phyloP scores from a whole-genome alignment of 2,329 filamentous ascomycete genomes.

The Canariomyces notabilis region DNA sequence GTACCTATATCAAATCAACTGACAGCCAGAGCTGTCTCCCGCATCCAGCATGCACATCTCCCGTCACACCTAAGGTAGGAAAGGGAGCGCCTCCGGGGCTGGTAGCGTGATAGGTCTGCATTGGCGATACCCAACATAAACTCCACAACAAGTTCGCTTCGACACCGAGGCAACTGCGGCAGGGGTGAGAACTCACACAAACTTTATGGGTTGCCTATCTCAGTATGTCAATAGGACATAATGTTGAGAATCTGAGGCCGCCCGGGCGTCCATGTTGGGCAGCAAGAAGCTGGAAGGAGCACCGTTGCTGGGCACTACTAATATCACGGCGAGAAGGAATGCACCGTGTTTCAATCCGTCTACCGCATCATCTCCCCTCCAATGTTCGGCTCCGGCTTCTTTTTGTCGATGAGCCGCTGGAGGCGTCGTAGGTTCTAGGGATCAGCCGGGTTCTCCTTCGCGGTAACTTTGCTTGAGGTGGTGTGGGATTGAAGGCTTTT shows the following conservation, averaged over 20 bases:
- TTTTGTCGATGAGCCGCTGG: slow-evolving; percentile 13
- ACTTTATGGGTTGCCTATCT: too few species aligned
- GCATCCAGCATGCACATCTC: too few species aligned
- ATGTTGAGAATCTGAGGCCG: background rate
- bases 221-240: too few species aligned
- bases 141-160: background rate
- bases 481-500: slow-evolving; percentile 8
- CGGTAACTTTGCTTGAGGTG: too few species aligned
- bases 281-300: background rate
- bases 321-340: too few species aligned
- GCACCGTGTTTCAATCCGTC: slow-evolving; percentile 1
- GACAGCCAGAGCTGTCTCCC: too few species aligned
- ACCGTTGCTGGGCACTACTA: too few species aligned
- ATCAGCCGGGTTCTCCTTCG: slow-evolving; percentile 11
- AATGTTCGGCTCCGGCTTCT: background rate
- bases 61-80: slow-evolving; percentile 8
- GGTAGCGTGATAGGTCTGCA: slow-evolving; percentile 4
- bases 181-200: slow-evolving; percentile 5
- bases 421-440: slow-evolving; percentile 4
- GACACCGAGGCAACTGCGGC: slow-evolving; percentile 8
- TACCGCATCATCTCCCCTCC: background rate
- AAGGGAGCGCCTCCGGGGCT: background rate
- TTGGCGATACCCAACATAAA: background rate
- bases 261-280: too few species aligned
- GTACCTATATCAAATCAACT: too few species aligned